Conservation (phyloP, 495 filamentous ascomycete species). For the Amorphotheca resinae region DNA sequence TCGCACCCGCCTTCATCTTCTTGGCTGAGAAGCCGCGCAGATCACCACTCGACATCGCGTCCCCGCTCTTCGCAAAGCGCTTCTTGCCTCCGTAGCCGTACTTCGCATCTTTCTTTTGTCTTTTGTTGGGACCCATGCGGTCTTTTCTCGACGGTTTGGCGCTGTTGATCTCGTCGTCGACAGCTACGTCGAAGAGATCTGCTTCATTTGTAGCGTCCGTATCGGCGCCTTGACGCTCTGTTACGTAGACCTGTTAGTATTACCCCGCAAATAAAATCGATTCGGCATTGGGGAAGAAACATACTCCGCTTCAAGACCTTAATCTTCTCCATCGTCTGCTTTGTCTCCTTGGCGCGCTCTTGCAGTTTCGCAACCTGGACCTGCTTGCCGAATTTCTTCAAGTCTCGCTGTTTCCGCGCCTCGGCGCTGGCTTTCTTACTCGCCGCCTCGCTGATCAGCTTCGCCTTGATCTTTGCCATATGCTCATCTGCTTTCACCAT, state of each 20-base stretch:
- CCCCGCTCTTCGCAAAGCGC: constrained; percentile 72
- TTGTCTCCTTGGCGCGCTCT: constrained; percentile 83
- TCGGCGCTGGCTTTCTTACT: constrained; percentile 85
- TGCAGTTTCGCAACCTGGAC: constrained; percentile 94
- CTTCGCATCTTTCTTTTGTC: constrained; percentile 85
- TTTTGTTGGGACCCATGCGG: constrained; percentile 48
- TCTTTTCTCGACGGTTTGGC: constrained; percentile 32
- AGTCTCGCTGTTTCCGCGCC: constrained; percentile 79
- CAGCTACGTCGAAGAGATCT: constrained; percentile 87
- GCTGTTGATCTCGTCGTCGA: constrained; percentile 55
- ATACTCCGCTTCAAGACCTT: constrained; percentile 84
- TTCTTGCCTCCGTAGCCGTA: constrained; percentile 96
- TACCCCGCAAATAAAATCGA: too few species aligned
- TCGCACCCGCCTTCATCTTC: constrained; percentile 57
- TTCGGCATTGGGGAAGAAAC: constrained; percentile 15
- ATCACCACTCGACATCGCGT: constrained; percentile 68
- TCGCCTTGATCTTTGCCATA: constrained; percentile 91
- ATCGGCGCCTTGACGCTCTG: constrained; percentile 75
- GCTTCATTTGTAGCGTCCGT: constrained; percentile 49
- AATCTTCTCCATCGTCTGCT: constrained; percentile 86
- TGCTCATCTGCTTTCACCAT: constrained; percentile 98
- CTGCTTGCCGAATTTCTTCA: constrained; percentile 99
- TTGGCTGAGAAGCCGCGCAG: constrained; percentile 62
- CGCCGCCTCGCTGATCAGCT: constrained; percentile 84
- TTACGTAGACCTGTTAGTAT: constrained; percentile 10